A percentile compares a stretch with the other conserved stretches of the same genome.
Evolutionary conservation across 1,139 yeast genomes (phyloP).

Genomic region (Sugiyamaella sp.): DNA sequence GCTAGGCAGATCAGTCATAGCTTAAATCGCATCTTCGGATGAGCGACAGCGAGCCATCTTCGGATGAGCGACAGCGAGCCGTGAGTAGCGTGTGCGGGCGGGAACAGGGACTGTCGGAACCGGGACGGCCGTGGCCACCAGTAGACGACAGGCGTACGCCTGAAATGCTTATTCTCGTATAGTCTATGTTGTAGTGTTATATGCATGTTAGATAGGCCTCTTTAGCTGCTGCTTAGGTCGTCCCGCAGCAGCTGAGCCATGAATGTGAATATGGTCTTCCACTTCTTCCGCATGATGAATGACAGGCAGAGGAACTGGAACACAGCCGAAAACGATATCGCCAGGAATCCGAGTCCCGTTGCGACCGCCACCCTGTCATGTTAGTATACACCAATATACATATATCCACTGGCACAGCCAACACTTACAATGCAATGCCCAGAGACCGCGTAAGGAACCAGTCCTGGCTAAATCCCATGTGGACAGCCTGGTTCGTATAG

Average conservation of each 20-base stretch:
- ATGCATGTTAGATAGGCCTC: neutral
- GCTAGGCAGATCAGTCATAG: neutral
- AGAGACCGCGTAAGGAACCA: conserved; percentile 12
- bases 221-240: neutral
- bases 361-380: conserved; percentile 16
- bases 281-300: conserved; percentile 32
- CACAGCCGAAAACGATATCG: conserved; percentile 30
- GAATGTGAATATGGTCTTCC: conserved; percentile 23
- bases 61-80: too few relatives aligned
- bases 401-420: too few relatives aligned
- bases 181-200: too few relatives aligned
- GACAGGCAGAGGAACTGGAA: conserved; percentile 30
- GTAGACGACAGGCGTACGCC: too few relatives aligned
- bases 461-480: conserved; percentile 19
- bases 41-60: neutral
- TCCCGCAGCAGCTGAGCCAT: conserved; percentile 9
- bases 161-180: too few relatives aligned
- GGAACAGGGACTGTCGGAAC: too few relatives aligned
- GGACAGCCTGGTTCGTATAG: conserved; percentile 10
- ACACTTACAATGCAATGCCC: conserved; percentile 14
- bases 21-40: too few relatives aligned
- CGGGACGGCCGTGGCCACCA: too few relatives aligned
- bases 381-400: too few relatives aligned
- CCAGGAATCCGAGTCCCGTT: conserved; percentile 19
- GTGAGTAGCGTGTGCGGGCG: too few relatives aligned